Evolutionary conservation across 2,329 filamentous ascomycete genomes (phyloP).

Genomic region (Gremmenia infestans): DNA sequence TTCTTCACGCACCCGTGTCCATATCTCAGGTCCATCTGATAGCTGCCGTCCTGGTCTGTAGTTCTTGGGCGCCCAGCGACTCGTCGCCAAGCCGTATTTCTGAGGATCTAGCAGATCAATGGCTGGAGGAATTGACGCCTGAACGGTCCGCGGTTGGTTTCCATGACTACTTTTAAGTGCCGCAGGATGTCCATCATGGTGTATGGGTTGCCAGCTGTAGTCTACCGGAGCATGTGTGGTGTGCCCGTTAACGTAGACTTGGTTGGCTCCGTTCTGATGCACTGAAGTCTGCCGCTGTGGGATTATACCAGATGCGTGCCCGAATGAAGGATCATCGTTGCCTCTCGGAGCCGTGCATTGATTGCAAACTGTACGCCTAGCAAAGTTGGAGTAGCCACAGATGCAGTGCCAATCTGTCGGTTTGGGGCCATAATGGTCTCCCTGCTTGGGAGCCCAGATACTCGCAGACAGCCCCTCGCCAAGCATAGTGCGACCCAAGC

Average conservation of each 20-base stretch:
- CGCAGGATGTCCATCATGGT: not conserved
- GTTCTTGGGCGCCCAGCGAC: constrained; percentile 25
- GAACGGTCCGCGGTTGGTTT: not conserved
- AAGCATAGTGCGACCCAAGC: not conserved
- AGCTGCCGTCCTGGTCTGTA: not conserved
- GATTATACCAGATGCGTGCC: not conserved
- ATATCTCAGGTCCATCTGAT: constrained; percentile 11
- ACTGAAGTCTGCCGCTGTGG: not conserved
- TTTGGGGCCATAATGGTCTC: not conserved
- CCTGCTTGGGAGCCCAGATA: not conserved
- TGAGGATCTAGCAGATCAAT: not conserved
- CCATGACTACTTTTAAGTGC: not conserved
- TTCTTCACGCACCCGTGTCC: constrained; percentile 19
- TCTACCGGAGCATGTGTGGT: no score
- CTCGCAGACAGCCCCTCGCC: not conserved
- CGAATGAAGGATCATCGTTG: not conserved
- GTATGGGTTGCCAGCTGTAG: not conserved
- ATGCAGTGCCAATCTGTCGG: not conserved
- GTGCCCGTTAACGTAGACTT: no score
- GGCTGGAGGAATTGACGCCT: not conserved
- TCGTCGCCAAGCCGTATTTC: constrained; percentile 16
- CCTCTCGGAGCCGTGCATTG: not conserved
- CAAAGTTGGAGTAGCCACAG: not conserved
- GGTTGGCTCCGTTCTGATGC: not conserved
- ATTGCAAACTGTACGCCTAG: not conserved